Base-by-base conservation (phyloP, 1,284 basidiomycete genomes). In the Sanghuangporus baumii region DNA sequence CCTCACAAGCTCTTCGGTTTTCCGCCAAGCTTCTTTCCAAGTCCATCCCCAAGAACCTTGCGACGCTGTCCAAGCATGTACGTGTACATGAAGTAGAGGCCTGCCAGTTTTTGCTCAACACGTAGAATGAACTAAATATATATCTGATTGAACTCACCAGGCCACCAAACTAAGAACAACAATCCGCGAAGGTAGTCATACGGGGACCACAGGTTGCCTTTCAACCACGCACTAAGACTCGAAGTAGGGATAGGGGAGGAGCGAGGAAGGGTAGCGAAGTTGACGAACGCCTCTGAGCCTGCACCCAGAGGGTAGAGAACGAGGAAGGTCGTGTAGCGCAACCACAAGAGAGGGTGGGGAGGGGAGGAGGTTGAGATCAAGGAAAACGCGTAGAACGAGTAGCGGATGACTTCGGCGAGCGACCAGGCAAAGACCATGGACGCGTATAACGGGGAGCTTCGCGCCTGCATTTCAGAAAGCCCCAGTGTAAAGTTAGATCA, bases 391-490 rank as follows among this genome's bases (percentile, higher is more conserved):
- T 99, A 99, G 79, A 91, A 97, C 7, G 87, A 76, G 76, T 99
- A 99, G 34, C 96, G 92, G 66, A 97, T 87, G 59, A 94, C 84
- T 74, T 99, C 96, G 47, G 95, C 94, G 63, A 91, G 69, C 1
- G 91, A 89, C 96, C 96, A 99, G 0, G 96, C 93, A 66, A 97
- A 76, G 59, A 98, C 84, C 94, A 98, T 96, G 57, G 89, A 88
- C 2, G 93, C 85, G 78, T 93, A 98, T 38, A 94, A 76, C 2
- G 96, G 92, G 71, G 86, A 89, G 4, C 79, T 74, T 66, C 86
- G 88, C 16, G 87, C 86, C 90, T 89, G 71, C 12, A 46, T 14
- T n/a, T n/a, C 43, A 46, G 43, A 46, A 6, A 46, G 16, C 11
- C 40, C 11, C 40, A 46, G 43, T 46, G 26, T n/a, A 46, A 18